Evolutionary conservation across 805 yeast genomes (phyloP), one percentile per base, ranked within the genome.

Genomic region (Metschnikowia shivogae): DNA sequence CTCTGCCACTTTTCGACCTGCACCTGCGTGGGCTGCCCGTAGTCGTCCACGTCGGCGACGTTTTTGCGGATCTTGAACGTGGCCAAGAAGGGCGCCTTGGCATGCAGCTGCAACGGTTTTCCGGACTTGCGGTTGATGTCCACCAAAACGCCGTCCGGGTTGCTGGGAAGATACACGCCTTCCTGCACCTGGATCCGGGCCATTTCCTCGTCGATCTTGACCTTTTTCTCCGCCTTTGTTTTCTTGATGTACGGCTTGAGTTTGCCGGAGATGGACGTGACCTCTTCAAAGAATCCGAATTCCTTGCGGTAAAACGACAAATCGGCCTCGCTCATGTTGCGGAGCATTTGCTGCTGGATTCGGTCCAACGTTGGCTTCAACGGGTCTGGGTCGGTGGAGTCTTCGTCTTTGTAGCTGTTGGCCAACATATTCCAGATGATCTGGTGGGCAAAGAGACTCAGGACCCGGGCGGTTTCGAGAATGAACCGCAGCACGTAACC

Each of bases 71-170:
- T 89, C 64, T 82, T 86, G 73, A 93, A 93, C 1, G 95, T 84
- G 0, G 99, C 99, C 90, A 93, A 77, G 62, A 89, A 93, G 32
- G 99, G 99, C 0, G 99, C 98, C 63, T 93, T 93, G 11, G 99
- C 99, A 63, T 93, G 99, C 10, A 96, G 87, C 67, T 93, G 99
- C 55, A 93, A 72, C 7, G 99, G 99, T 57, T 78, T 83, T 47
- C 99, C 99, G 5, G 96, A 84, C 55, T 82, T 84, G 47, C 99
- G 74, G 62, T 89, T 89, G 61, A 93, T 93, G 58, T 89, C 98
- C 48, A 89, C 72, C 30, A 93, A 87, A n/a, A 77, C 78, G 39
- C 99, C 99, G 64, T 90, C 97, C 1, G 99, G 99, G 59, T 93
- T 90, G 51, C 95, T 84, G 14, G 99, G 99, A 47, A 93, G 73